phyloP scores from a whole-genome alignment of 2,329 filamentous ascomycete genomes.

The Ceratocystis lukuohia region DNA sequence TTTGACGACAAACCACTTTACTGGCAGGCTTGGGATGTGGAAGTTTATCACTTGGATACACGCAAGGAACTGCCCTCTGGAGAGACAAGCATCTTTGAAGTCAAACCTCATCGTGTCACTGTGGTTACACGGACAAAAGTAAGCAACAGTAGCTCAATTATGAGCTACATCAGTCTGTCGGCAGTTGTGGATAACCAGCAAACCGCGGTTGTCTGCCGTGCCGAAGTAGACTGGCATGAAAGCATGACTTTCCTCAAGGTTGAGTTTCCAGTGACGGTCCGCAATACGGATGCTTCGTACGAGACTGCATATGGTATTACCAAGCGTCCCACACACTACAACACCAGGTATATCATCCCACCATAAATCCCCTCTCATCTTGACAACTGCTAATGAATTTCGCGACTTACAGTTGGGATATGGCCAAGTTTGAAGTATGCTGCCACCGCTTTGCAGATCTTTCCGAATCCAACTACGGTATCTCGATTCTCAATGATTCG shows the following conservation, averaged over 20 bases:
- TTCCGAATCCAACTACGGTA: constrained; percentile 75
- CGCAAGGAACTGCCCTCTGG: constrained; percentile 59
- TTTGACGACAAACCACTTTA: constrained; percentile 96
- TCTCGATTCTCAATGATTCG: constrained; percentile 85
- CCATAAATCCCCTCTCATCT: not conserved
- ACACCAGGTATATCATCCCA: constrained; percentile 48
- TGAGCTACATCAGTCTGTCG: constrained; percentile 72
- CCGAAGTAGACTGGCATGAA: constrained; percentile 93
- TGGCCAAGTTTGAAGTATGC: constrained; percentile 96
- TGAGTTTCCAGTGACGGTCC: constrained; percentile 86
- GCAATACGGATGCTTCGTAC: constrained; percentile 85
- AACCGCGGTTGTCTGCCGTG: constrained; percentile 40
- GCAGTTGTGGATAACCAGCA: constrained; percentile 40
- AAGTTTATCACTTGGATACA: constrained; percentile 87
- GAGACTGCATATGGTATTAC: constrained; percentile 90
- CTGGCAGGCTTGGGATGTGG: constrained; percentile 97
- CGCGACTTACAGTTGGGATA: constrained; percentile 54
- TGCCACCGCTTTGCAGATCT: constrained; percentile 90
- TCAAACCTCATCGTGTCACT: constrained; percentile 62
- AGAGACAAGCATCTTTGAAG: constrained; percentile 57
- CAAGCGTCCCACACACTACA: constrained; percentile 88
- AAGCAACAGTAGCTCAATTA: constrained; percentile 73
- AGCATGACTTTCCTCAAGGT: constrained; percentile 98
- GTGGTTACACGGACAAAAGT: constrained; percentile 76
- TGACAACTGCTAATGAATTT: not conserved